Evolutionary conservation across 306 rosid species (phyloP).

Genomic region (Sindora glabra): DNA sequence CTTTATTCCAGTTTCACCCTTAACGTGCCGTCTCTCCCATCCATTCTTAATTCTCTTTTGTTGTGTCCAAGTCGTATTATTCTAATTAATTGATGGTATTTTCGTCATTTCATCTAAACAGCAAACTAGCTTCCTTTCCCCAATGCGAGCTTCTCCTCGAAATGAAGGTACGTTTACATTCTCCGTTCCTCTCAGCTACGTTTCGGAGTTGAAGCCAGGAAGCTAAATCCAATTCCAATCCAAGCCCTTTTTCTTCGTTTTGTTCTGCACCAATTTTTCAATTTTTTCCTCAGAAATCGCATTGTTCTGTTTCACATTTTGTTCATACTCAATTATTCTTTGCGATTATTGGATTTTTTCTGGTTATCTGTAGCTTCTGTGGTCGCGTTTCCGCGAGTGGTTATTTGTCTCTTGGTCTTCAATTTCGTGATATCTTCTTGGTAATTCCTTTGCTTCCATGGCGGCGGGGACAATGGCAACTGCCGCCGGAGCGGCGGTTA

Average conservation of each 20-base stretch:
- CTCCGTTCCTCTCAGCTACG: constrained; percentile 7
- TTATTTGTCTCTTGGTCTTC: background rate
- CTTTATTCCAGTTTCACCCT: no score
- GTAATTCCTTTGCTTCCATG: constrained; percentile 35
- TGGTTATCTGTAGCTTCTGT: background rate
- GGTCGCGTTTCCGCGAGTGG: background rate
- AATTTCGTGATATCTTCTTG: background rate
- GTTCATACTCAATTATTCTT: background rate
- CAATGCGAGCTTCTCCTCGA: background rate
- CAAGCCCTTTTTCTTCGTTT: background rate
- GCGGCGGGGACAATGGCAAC: constrained; percentile 95
- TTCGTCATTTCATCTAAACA: background rate
- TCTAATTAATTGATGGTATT: no score
- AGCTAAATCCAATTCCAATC: background rate
- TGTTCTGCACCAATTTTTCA: background rate
- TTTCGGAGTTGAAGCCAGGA: constrained; percentile 3
- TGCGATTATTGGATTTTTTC: background rate
- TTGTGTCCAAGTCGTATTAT: no score
- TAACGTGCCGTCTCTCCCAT: no score
- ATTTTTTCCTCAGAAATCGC: background rate
- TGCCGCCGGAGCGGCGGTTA: constrained; percentile 85
- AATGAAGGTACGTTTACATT: background rate
- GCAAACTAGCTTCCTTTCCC: background rate
- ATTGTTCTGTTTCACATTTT: background rate
- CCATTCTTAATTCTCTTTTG: no score